Percentiles rank a stretch among this genome's conserved stretches.
Evolutionary conservation across 306 rosid species (phyloP).

Genomic region (Fagus sylvatica): DNA sequence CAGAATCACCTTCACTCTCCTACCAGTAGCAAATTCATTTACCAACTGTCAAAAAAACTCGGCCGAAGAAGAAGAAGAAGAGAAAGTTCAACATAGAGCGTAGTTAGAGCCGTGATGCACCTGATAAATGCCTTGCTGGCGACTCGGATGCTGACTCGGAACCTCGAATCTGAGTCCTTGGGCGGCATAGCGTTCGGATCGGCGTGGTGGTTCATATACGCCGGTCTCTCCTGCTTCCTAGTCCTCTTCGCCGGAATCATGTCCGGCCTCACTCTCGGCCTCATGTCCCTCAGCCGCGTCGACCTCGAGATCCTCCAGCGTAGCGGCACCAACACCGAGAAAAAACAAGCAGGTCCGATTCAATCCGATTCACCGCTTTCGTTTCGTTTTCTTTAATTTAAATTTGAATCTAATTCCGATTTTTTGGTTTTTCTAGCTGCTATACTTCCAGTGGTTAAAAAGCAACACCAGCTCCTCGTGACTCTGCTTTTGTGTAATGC

Average conservation of each 20-base stretch:
- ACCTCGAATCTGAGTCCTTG: conserved; percentile 27
- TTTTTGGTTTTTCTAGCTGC: conserved; percentile 44
- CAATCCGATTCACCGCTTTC: not conserved
- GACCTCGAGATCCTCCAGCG: conserved; percentile 95
- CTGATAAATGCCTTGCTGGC: conserved; percentile 46
- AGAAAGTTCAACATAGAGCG: not conserved
- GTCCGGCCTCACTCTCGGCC: conserved; percentile 95
- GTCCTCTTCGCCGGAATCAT: conserved; percentile 95
- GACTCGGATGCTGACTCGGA: conserved; percentile 58
- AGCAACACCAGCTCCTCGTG: conserved; percentile 95
- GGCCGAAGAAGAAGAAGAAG: not conserved
- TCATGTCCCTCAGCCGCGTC: conserved; percentile 94
- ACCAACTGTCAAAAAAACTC: not conserved
- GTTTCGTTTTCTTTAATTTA: not conserved
- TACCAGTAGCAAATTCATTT: no score
- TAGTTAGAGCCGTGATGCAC: conserved; percentile 33
- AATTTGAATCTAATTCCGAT: not conserved
- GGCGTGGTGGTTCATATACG: conserved; percentile 68
- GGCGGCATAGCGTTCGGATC: conserved; percentile 57
- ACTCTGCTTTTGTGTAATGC: conserved; percentile 96
- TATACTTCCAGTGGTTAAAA: conserved; percentile 91
- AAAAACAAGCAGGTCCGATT: conserved; percentile 79
- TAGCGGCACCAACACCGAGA: conserved; percentile 79
- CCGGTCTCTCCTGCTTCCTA: conserved; percentile 61
- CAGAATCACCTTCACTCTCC: no score